Evolutionary conservation across 148 eudicot genomes (phyloP).

Genomic region (Arbutus unedo): DNA sequence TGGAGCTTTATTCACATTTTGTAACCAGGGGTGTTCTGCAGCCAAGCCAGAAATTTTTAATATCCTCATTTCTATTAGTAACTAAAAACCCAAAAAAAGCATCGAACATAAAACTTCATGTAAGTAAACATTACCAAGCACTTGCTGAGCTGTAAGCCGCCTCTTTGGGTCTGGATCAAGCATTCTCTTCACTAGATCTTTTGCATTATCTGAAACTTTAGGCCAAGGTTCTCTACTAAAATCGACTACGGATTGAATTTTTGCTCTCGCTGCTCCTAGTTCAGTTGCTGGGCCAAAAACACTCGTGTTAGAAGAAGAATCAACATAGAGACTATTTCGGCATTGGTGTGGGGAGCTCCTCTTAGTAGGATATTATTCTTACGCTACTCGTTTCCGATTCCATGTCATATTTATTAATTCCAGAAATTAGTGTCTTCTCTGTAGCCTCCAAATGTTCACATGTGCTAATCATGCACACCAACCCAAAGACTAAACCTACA

Average conservation of each 20-base stretch:
- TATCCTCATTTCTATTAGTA: background rate
- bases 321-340: background rate
- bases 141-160: conserved; percentile 70
- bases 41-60: background rate
- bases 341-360: background rate
- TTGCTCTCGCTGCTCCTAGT: conserved; percentile 86
- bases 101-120: background rate
- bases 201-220: conserved; percentile 65
- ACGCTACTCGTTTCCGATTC: background rate
- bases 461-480: background rate
- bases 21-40: conserved; percentile 82
- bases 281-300: conserved; percentile 50
- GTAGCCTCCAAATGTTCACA: background rate
- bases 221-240: conserved; percentile 91
- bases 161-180: conserved; percentile 68
- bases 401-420: too few species aligned
- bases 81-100: background rate
- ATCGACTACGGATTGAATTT: conserved; percentile 63
- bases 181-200: conserved; percentile 73
- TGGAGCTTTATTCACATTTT: conserved; percentile 71
- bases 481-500: background rate
- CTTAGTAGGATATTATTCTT: background rate
- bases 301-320: too few species aligned
- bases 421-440: background rate
- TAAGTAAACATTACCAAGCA: conserved; percentile 45